A percentile compares a stretch with the other conserved stretches of the same genome.
Conservation (phyloP, 805 yeast species). For the Ogataea nonfermentans region DNA sequence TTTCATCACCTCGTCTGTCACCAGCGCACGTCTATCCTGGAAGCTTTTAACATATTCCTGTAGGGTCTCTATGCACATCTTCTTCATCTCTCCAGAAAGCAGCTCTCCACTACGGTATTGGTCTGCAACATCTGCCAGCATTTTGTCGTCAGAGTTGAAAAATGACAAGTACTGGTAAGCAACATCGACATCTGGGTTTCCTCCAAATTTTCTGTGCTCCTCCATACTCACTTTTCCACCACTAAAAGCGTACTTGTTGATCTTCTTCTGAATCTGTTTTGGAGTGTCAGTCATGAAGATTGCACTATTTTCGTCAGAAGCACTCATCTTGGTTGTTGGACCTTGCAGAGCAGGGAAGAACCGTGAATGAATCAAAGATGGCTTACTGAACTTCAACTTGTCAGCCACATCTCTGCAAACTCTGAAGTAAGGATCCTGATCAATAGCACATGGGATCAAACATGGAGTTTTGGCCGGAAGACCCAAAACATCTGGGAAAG, state of each 20-base stretch:
- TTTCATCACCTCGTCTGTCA: constrained; percentile 60
- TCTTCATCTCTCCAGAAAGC: constrained; percentile 91
- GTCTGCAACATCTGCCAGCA: constrained; percentile 58
- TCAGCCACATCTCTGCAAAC: constrained; percentile 97
- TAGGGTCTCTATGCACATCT: constrained; percentile 74
- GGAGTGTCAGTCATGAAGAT: constrained; percentile 95
- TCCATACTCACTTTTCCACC: constrained; percentile 89
- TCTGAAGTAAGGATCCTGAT: constrained; percentile 97
- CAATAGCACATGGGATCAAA: constrained; percentile 97
- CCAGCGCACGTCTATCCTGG: constrained; percentile 71
- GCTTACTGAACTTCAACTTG: constrained; percentile 85
- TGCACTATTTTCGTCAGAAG: constrained; percentile 85
- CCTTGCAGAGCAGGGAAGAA: constrained; percentile 99
- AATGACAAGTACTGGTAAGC: constrained; percentile 91
- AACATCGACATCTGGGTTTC: constrained; percentile 93
- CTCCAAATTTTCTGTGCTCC: constrained; percentile 88
- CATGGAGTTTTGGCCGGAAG: constrained; percentile 89
- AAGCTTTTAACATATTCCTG: constrained; percentile 77
- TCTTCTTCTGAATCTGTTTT: constrained; percentile 87
- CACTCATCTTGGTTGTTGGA: constrained; percentile 94
- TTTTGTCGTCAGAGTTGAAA: constrained; percentile 85
- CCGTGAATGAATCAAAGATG: constrained; percentile 87
- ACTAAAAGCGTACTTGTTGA: constrained; percentile 93
- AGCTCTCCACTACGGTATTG: constrained; percentile 77
- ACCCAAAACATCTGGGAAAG: constrained; percentile 91